Conservation (phyloP, 2,329 filamentous ascomycete species). For the Penicillium sp. region DNA sequence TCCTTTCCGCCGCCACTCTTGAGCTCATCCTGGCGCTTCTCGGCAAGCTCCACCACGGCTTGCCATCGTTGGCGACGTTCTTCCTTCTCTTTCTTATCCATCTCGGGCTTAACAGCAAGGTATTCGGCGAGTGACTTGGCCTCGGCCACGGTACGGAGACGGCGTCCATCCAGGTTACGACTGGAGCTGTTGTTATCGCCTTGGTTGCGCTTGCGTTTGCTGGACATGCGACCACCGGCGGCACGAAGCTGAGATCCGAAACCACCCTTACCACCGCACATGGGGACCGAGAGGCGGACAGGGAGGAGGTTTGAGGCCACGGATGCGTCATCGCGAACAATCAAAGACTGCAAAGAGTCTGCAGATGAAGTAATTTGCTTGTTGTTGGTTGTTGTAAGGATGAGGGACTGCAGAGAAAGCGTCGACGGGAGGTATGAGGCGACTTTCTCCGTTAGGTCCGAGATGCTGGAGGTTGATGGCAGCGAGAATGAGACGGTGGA, state of each 20-base stretch:
- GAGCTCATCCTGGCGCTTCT: constrained; percentile 80
- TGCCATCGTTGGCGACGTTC: constrained; percentile 79
- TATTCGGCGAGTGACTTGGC: constrained; percentile 95
- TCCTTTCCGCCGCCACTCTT: constrained; percentile 68
- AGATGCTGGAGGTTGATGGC: constrained; percentile 62
- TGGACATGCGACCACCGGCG: constrained; percentile 96
- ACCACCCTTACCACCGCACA: constrained; percentile 93
- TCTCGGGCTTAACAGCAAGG: constrained; percentile 90
- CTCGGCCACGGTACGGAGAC: constrained; percentile 88
- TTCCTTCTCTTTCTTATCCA: constrained; percentile 93
- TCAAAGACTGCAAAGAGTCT: constrained; percentile 60
- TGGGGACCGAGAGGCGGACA: constrained; percentile 73
- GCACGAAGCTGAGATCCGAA: constrained; percentile 97
- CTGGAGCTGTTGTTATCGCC: constrained; percentile 86
- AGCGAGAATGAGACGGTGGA: constrained; percentile 79
- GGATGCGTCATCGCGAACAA: constrained; percentile 38
- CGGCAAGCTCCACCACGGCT: constrained; percentile 80
- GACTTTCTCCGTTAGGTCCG: constrained; percentile 65
- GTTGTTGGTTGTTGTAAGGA: constrained; percentile 81
- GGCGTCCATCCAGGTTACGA: constrained; percentile 86
- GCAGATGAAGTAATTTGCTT: constrained; percentile 60
- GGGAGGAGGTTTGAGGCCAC: constrained; percentile 70
- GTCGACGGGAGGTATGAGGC: constrained; percentile 59
- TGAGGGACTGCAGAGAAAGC: constrained; percentile 57
- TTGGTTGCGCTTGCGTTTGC: constrained; percentile 81